Evolutionary conservation across 805 yeast genomes (phyloP), one percentile per base, ranked within the genome.

Genomic region (Zygosaccharomyces siamensis): DNA sequence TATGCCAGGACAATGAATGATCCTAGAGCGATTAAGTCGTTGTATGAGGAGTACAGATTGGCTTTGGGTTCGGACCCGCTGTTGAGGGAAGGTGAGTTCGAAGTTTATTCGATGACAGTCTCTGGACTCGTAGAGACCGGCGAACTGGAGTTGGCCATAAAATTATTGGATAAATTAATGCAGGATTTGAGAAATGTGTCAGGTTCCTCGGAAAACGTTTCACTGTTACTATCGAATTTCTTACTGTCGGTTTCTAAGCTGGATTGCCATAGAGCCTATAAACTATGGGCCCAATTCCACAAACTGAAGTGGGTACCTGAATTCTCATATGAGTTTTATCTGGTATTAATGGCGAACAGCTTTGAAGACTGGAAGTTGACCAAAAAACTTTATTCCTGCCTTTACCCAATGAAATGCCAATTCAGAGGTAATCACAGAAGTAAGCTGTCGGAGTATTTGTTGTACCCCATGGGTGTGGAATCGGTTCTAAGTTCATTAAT

Each of bases 91-190:
- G 60, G 70, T 31, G 81, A 79, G 55, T 76, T 72, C 54, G 62
- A 66, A 30, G 73, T 83, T 28, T 83, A 83, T 58, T 66, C 79
- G 1, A 63, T 70, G 38, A 66, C 81, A 49, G 71, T 84, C 31
- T 73, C 79, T 30, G 72, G 83, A 1, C 67, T 84, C 46, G 72
- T 80, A 10, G 67, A 70, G 45, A 76, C 78, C 39, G 77, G 75
- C 36, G 77, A 81, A 53, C 54, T 73, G 32, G 68, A 71, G 7
- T 55, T 75, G 36, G 82, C 88, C 3, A 73, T 84, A 1, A 71
- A 75, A 49, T 74, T 83, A 48, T 66, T 85, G 56, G 86, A 84
- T 59, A 69, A 73, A 36, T 69, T 83, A 5, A 62, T 84, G 37
- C 55, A 70, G 0, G 76, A 77, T 39, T 73, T 72, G 55, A 72